Evolutionary conservation across 495 filamentous ascomycete species (phyloP).

Genomic region (Tuber umbilicatum): DNA sequence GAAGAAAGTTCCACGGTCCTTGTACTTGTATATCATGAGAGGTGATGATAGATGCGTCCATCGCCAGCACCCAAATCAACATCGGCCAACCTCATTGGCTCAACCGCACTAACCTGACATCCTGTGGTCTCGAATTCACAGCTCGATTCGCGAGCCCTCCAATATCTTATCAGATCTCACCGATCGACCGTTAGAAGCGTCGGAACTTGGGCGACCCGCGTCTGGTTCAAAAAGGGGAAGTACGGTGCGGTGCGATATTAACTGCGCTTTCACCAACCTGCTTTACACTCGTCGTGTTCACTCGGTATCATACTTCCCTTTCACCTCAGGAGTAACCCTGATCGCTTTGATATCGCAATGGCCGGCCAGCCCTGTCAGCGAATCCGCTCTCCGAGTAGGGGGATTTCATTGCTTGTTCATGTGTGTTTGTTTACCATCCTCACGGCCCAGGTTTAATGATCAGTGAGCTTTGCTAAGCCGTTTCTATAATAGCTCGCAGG

Average conservation of each 20-base stretch:
- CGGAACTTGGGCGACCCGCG: background rate
- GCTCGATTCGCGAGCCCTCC: background rate
- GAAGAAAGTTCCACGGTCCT: too few relatives aligned
- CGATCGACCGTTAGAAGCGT: background rate
- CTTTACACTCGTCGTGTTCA: background rate
- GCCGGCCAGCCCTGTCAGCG: constrained; percentile 39
- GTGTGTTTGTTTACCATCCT: constrained; percentile 44
- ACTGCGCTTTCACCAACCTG: background rate
- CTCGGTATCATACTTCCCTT: background rate
- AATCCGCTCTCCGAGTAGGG: constrained; percentile 61
- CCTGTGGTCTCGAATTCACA: too few relatives aligned
- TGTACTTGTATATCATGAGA: background rate
- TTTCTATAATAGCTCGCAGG: constrained; percentile 45
- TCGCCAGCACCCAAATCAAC: too few relatives aligned
- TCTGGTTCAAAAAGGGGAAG: background rate
- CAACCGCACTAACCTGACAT: background rate
- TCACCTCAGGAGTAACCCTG: background rate
- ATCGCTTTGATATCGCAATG: background rate
- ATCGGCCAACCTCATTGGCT: background rate
- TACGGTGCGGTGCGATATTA: too few relatives aligned
- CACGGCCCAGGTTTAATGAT: background rate
- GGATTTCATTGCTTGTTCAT: constrained; percentile 64
- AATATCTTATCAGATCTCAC: background rate
- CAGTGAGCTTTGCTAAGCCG: background rate
- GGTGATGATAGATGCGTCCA: too few relatives aligned